phyloP scores from a whole-genome alignment of 345 rosid species.

The Boechera stricta region DNA sequence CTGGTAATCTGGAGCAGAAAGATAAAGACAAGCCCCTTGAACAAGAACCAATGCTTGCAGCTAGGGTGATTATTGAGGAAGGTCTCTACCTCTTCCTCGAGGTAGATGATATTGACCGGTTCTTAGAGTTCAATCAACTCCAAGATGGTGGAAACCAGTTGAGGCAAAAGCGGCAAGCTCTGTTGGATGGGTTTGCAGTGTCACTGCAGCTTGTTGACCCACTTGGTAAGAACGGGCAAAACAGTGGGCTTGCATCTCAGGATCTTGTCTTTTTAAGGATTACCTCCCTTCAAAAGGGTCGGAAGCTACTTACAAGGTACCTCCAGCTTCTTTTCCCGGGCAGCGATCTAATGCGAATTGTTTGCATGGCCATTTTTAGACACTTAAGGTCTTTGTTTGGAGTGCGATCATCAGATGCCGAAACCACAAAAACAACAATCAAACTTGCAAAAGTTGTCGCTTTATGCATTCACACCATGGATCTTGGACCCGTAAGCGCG shows the following conservation, averaged over 20 bases:
- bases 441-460: slow-evolving; percentile 64
- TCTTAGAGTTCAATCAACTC: slow-evolving; percentile 72
- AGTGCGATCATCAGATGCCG: slow-evolving; percentile 58
- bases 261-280: slow-evolving; percentile 74
- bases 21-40: slow-evolving; percentile 79
- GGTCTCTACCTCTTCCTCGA: slow-evolving; percentile 86
- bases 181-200: slow-evolving; percentile 79
- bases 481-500: slow-evolving; percentile 77
- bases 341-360: slow-evolving; percentile 74
- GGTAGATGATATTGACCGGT: slow-evolving; percentile 90
- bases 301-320: slow-evolving; percentile 79
- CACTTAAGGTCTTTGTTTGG: slow-evolving; percentile 87
- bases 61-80: slow-evolving; percentile 89
- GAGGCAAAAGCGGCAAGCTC: slow-evolving; percentile 65
- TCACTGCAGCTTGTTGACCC: slow-evolving; percentile 91
- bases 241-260: slow-evolving; percentile 50
- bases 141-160: slow-evolving; percentile 79
- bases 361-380: slow-evolving; percentile 89
- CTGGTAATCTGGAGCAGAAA: slow-evolving; percentile 58
- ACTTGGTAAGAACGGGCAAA: slow-evolving; percentile 63
- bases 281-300: slow-evolving; percentile 82
- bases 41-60: slow-evolving; percentile 96
- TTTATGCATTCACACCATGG: slow-evolving; percentile 69
- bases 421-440: slow-evolving; percentile 62
- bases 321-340: slow-evolving; percentile 76